Percentiles rank a stretch among this genome's conserved stretches.
Conservation (phyloP, 257 asterid genomes). For the Misopates orontium region DNA sequence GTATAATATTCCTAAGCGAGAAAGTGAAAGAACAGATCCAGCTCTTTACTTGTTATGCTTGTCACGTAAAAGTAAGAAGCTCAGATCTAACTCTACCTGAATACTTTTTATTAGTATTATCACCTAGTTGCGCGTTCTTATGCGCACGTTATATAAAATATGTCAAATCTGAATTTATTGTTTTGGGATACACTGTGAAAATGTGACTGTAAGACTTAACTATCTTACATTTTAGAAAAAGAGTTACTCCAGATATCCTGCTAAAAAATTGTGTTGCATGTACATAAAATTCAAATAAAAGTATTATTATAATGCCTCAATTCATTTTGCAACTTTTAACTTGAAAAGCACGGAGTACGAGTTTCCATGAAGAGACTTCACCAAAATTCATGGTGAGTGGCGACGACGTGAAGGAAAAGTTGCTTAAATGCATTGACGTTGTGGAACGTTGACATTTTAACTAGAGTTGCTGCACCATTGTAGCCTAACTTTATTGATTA, state of each 20-base stretch:
- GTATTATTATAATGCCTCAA: no score
- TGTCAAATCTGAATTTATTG: no score
- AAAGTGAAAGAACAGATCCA: no score
- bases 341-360: conserved; percentile 18
- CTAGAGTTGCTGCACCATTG: background rate
- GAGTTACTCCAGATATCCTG: no score
- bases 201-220: no score
- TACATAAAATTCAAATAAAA: no score
- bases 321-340: no score
- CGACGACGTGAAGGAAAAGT: conserved; percentile 3
- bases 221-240: no score
- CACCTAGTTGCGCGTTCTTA: background rate
- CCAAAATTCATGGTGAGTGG: background rate
- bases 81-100: conserved; percentile 29
- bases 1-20: no score
- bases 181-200: no score
- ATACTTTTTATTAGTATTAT: background rate
- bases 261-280: no score
- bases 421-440: background rate
- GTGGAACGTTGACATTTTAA: background rate
- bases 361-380: conserved; percentile 12
- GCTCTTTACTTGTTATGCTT: conserved; percentile 31
- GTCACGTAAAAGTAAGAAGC: conserved; percentile 25
- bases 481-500: background rate
- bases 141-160: background rate